Conservation (phyloP, 371 early-diverging fungal genomes). For the Mortierella sp. region DNA sequence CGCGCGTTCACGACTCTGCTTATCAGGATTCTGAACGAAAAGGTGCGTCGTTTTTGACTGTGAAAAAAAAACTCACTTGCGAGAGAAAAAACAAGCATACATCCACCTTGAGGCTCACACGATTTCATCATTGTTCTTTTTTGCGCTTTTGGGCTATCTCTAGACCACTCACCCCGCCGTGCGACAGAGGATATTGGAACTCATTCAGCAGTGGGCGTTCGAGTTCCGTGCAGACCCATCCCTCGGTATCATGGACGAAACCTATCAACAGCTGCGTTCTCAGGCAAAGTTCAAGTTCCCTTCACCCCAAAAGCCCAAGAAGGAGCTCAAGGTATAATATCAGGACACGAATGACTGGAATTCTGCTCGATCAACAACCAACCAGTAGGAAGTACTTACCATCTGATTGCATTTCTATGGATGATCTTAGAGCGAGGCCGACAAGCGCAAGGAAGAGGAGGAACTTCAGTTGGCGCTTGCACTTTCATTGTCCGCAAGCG, state of each 20-base stretch:
- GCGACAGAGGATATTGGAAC: slow-evolving; percentile 82
- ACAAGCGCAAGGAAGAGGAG: slow-evolving; percentile 90
- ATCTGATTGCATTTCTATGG: neutral
- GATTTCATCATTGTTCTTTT: slow-evolving; percentile 1
- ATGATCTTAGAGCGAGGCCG: slow-evolving; percentile 67
- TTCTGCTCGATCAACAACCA: neutral
- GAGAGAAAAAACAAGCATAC: neutral
- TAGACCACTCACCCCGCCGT: slow-evolving; percentile 84
- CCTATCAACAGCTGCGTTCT: slow-evolving; percentile 76
- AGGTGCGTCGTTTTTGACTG: slow-evolving; percentile 55
- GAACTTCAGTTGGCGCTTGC: slow-evolving; percentile 93
- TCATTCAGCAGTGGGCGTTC: slow-evolving; percentile 92
- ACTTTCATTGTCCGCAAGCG: slow-evolving; percentile 84
- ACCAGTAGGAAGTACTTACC: neutral
- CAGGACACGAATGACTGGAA: too few species aligned
- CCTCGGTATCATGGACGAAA: slow-evolving; percentile 90
- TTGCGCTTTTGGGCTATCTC: neutral
- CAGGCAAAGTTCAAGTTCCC: slow-evolving; percentile 76
- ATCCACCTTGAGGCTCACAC: neutral
- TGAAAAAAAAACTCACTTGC: neutral
- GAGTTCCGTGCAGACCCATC: slow-evolving; percentile 86
- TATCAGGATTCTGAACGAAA: slow-evolving; percentile 80
- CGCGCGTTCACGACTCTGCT: slow-evolving; percentile 89
- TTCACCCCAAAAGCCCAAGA: slow-evolving; percentile 85
- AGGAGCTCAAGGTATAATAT: slow-evolving; percentile 66